Base-by-base conservation (phyloP, 768 basidiomycete species). In the Podaxis sp. region DNA sequence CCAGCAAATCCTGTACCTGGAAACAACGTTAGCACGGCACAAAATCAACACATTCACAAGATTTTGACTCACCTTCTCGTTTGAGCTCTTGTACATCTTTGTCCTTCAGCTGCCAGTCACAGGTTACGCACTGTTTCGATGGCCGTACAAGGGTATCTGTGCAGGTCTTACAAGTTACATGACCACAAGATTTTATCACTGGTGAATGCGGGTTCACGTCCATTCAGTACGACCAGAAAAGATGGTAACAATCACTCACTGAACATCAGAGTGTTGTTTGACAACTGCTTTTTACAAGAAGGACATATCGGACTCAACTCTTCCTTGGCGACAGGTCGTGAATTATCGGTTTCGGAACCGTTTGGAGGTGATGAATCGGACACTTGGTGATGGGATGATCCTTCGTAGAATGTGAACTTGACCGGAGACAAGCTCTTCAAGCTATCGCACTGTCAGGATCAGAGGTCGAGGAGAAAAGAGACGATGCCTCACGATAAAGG, bases 91-190 rank as follows among this genome's bases (percentile, higher is more conserved):
- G 84, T 28, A 95, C 83, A 57, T 95, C 93, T 68, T 84, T 83
- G 36, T 89, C 86, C 50, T 77, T 79, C 24, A 94, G 69, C 65
- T 72, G 69, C 15, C 77, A 82, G 66, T 96, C 94, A 71, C 97
- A 99, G 8, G 91, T 88, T 12, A 95, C 84, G 71, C 97, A 99
- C 68, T 93, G 90, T 68, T 86, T 86, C 5, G 86, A 76, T 0
- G 90, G 85, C 33, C 84, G 85, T 17, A 95, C 89, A 48, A 99
- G 87, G 2, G 92, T 87, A 58, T 98, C 95, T 2, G 88, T 87
- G 73, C 97, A 99, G 5, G 88, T 91, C 70, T 91, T 90, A 75
- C 97, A 99, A 0, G 89, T 83, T 30, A 98, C 95, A 73, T 99
- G 95, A 0, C 88, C 90, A 73, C 96, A 99, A 4, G 89, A 82